Evolutionary conservation across 2,329 filamentous ascomycete species (phyloP).

Genomic region (Fusarium torulosum): DNA sequence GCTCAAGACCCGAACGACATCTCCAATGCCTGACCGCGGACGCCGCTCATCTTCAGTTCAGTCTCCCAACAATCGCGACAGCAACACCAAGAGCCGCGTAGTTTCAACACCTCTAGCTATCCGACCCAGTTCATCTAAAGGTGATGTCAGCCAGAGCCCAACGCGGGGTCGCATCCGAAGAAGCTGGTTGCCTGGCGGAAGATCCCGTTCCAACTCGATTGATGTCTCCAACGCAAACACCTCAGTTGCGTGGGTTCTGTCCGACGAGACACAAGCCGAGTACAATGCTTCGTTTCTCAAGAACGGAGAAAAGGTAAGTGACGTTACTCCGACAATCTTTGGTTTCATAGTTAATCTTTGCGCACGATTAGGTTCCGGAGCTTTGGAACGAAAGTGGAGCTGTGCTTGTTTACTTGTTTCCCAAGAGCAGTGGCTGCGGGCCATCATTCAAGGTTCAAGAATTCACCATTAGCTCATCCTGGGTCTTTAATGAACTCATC

Average conservation of each 20-base stretch:
- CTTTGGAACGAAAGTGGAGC: constrained; percentile 73
- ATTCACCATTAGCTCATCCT: constrained; percentile 66
- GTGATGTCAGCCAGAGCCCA: constrained; percentile 59
- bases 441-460: constrained; percentile 72
- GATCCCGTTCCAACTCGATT: constrained; percentile 65
- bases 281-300: constrained; percentile 67
- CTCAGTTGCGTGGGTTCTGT: constrained; percentile 66
- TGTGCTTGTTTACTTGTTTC: constrained; percentile 69
- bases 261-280: constrained; percentile 64
- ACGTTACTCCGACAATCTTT: constrained; percentile 26
- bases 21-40: constrained; percentile 56
- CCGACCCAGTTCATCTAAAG: constrained; percentile 44
- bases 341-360: constrained; percentile 32
- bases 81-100: constrained; percentile 50
- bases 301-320: constrained; percentile 67
- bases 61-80: constrained; percentile 48
- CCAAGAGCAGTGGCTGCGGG: constrained; percentile 62
- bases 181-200: constrained; percentile 66
- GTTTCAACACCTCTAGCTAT: constrained; percentile 51
- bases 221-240: constrained; percentile 46
- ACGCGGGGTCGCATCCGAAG: constrained; percentile 61
- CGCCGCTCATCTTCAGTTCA: constrained; percentile 64
- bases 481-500: constrained; percentile 66
- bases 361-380: constrained; percentile 67
- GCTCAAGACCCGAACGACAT: constrained; percentile 47